A percentile compares a stretch with the other conserved stretches of the same genome.
Conservation (phyloP, 495 filamentous ascomycete genomes). For the Penicillium nucicola region DNA sequence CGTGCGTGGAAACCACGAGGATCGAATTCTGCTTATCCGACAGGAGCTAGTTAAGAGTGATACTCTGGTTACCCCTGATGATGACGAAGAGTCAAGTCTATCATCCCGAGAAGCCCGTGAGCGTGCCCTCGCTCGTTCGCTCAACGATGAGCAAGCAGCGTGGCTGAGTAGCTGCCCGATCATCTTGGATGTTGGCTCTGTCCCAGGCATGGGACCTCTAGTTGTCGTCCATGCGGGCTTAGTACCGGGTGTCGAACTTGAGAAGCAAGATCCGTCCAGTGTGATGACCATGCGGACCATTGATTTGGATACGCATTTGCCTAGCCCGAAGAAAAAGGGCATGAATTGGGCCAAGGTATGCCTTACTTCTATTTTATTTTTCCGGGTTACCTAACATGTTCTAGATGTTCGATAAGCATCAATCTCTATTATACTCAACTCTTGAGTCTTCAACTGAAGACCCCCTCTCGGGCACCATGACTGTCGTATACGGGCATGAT, state of each 20-base stretch:
- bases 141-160: slow-evolving; percentile 59
- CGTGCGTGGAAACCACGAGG: slow-evolving; percentile 93
- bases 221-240: slow-evolving; percentile 83
- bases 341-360: slow-evolving; percentile 63
- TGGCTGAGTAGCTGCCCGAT: slow-evolving; percentile 72
- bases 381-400: neutral
- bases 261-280: slow-evolving; percentile 72
- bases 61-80: slow-evolving; percentile 8
- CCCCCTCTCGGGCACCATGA: slow-evolving; percentile 31
- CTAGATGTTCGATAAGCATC: slow-evolving; percentile 58
- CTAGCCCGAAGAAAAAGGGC: slow-evolving; percentile 54
- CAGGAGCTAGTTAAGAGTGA: slow-evolving; percentile 34
- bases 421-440: slow-evolving; percentile 32
- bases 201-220: slow-evolving; percentile 57
- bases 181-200: slow-evolving; percentile 63
- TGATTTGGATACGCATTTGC: slow-evolving; percentile 57
- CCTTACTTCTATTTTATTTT: neutral
- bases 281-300: slow-evolving; percentile 93
- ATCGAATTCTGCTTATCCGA: slow-evolving; percentile 62
- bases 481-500: slow-evolving; percentile 87
- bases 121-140: slow-evolving; percentile 45
- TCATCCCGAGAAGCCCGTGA: slow-evolving; percentile 31
- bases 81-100: slow-evolving; percentile 10
- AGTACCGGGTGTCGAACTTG: slow-evolving; percentile 66
- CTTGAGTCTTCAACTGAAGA: slow-evolving; percentile 16